Evolutionary conservation across 2,329 filamentous ascomycete species (phyloP).

Genomic region (Sclerotinia borealis): DNA sequence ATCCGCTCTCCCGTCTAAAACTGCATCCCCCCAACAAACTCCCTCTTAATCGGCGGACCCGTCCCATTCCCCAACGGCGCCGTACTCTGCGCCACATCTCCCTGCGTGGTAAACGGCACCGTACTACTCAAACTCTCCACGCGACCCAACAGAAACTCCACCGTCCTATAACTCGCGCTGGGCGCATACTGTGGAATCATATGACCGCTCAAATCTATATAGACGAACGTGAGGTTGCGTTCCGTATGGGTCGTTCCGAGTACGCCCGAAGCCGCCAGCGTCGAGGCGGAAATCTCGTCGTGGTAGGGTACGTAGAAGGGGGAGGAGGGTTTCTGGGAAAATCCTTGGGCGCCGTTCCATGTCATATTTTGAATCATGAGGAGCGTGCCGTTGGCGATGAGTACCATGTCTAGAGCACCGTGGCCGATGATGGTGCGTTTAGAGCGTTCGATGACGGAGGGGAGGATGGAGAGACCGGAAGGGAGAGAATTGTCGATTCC

Average conservation of each 20-base stretch:
- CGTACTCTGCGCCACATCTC: not conserved
- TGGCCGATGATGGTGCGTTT: constrained; percentile 69
- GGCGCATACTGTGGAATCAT: constrained; percentile 61
- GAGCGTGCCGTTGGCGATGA: constrained; percentile 55
- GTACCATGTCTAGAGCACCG: constrained; percentile 48
- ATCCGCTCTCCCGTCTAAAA: not conserved
- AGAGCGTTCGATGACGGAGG: constrained; percentile 66
- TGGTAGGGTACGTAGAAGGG: constrained; percentile 44
- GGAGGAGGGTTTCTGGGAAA: constrained; percentile 41
- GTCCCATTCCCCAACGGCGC: not conserved
- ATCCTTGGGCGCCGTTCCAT: constrained; percentile 56
- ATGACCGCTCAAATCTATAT: constrained; percentile 47
- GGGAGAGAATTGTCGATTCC: constrained; percentile 47
- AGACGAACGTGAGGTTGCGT: constrained; percentile 58
- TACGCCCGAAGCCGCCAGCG: constrained; percentile 60
- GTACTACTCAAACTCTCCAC: constrained; percentile 49
- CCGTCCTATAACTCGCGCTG: constrained; percentile 59
- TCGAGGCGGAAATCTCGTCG: constrained; percentile 60
- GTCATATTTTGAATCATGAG: constrained; percentile 64
- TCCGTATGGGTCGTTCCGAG: constrained; percentile 68
- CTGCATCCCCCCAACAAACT: not conserved
- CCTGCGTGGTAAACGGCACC: constrained; percentile 34
- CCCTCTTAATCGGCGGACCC: not conserved
- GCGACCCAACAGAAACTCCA: constrained; percentile 71
- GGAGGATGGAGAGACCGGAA: constrained; percentile 53